phyloP scores from a whole-genome alignment of 495 filamentous ascomycete genomes.

The Penicillium samsonianum region DNA sequence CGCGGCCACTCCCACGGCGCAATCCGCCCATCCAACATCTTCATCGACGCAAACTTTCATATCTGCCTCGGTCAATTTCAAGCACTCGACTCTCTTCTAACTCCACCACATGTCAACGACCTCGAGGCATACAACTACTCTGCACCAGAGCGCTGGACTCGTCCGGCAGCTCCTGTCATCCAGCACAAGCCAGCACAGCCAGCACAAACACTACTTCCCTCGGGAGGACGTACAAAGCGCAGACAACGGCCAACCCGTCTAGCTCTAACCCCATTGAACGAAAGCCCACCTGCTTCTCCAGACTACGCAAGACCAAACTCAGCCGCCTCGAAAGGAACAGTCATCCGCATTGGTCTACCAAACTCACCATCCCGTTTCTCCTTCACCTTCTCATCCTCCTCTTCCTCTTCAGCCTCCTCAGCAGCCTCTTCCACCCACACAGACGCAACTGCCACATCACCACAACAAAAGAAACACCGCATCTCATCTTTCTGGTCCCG shows the following conservation, averaged over 20 bases:
- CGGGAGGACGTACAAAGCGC: constrained; percentile 50
- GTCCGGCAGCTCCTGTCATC: constrained; percentile 25
- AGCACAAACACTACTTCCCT: constrained; percentile 38
- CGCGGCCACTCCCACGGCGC: constrained; percentile 73
- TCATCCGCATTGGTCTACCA: constrained; percentile 39
- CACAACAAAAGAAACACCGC: not conserved
- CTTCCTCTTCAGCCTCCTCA: constrained; percentile 33
- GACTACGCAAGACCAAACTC: constrained; percentile 34
- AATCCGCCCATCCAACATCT: constrained; percentile 80
- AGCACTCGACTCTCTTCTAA: constrained; percentile 57
- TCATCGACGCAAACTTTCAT: constrained; percentile 68
- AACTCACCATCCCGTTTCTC: constrained; percentile 42
- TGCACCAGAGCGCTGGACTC: constrained; percentile 75
- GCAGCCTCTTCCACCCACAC: constrained; percentile 13
- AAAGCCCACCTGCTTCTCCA: constrained; percentile 26
- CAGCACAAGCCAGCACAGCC: constrained; percentile 6
- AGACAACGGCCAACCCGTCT: constrained; percentile 28
- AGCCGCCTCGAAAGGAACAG: constrained; percentile 42
- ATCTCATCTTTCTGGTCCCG: constrained; percentile 28
- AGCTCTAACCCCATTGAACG: constrained; percentile 26
- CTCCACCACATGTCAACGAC: constrained; percentile 57
- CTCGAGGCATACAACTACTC: constrained; percentile 87
- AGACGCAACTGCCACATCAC: constrained; percentile 2
- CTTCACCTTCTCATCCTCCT: constrained; percentile 40
- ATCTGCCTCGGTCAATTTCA: constrained; percentile 77